phyloP scores from a whole-genome alignment of 2,329 filamentous ascomycete genomes.

The Neonectria hederae region DNA sequence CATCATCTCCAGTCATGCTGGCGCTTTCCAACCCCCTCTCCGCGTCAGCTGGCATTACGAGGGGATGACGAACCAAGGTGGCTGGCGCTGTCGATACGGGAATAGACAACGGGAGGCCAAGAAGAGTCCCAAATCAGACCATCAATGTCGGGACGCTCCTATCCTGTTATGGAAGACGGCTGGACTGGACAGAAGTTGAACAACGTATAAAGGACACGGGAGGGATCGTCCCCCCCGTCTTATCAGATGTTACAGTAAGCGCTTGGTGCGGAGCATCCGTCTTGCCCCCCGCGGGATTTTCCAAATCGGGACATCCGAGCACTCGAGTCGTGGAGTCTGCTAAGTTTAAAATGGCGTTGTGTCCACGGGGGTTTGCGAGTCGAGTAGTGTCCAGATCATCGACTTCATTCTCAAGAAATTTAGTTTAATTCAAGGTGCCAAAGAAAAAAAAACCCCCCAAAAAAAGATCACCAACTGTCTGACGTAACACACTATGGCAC shows the following conservation, averaged over 20 bases:
- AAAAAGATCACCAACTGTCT: neutral
- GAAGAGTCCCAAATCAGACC: neutral
- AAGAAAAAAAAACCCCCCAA: neutral
- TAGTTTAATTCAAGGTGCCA: neutral
- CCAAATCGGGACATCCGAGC: neutral
- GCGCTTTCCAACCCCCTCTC: conserved; percentile 13
- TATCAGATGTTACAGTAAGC: neutral
- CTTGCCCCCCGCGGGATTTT: neutral
- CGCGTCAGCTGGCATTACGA: conserved; percentile 20
- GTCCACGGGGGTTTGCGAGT: neutral
- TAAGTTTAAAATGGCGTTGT: neutral
- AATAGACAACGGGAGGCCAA: neutral
- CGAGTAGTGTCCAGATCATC: neutral
- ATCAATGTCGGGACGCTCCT: too few relatives aligned
- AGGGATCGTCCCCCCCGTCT: neutral
- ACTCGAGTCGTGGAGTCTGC: neutral
- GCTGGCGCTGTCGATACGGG: neutral
- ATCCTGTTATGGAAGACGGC: neutral
- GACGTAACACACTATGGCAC: neutral
- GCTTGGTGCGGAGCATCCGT: neutral
- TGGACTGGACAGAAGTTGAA: neutral
- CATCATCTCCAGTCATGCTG: conserved; percentile 15
- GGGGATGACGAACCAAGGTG: conserved; percentile 24
- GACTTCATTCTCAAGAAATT: neutral
- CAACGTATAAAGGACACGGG: neutral